Conservation (phyloP, 2,329 filamentous ascomycete genomes). For the Aspergillaceae sp. region DNA sequence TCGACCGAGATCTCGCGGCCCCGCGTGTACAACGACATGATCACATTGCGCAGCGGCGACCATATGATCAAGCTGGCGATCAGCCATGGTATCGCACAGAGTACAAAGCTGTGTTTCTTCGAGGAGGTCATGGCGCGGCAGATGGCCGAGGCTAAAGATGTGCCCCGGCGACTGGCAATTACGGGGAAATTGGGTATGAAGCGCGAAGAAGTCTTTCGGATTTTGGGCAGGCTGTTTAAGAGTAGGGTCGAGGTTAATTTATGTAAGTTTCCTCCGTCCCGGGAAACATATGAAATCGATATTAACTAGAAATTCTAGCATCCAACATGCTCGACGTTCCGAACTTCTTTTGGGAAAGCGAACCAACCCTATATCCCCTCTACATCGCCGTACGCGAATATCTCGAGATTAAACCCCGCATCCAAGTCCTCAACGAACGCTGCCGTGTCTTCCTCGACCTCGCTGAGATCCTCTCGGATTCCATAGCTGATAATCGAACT, state of each 20-base stretch:
- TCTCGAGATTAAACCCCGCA: constrained; percentile 90
- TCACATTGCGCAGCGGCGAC: constrained; percentile 84
- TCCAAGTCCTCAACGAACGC: constrained; percentile 92
- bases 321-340: constrained; percentile 94
- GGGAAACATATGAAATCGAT: constrained; percentile 9
- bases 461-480: constrained; percentile 87
- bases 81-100: constrained; percentile 93
- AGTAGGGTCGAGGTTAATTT: constrained; percentile 95
- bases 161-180: constrained; percentile 78
- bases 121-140: constrained; percentile 93
- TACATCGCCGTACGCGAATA: constrained; percentile 95
- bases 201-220: constrained; percentile 81
- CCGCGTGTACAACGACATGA: constrained; percentile 98
- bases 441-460: constrained; percentile 95
- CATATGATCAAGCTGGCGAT: constrained; percentile 99
- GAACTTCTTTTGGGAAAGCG: constrained; percentile 97
- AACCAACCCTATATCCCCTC: constrained; percentile 87
- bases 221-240: constrained; percentile 83
- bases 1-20: constrained; percentile 76
- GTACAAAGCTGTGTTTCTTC: constrained; percentile 91
- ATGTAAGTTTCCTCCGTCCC: constrained; percentile 54
- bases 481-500: constrained; percentile 90
- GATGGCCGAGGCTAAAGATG: constrained; percentile 85
- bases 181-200: constrained; percentile 89
- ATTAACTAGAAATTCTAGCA: constrained; percentile 42